Percentiles rank a stretch among this genome's conserved stretches.
phyloP scores from a whole-genome alignment of 1,284 basidiomycete species.

The Heterobasidion occidentale region DNA sequence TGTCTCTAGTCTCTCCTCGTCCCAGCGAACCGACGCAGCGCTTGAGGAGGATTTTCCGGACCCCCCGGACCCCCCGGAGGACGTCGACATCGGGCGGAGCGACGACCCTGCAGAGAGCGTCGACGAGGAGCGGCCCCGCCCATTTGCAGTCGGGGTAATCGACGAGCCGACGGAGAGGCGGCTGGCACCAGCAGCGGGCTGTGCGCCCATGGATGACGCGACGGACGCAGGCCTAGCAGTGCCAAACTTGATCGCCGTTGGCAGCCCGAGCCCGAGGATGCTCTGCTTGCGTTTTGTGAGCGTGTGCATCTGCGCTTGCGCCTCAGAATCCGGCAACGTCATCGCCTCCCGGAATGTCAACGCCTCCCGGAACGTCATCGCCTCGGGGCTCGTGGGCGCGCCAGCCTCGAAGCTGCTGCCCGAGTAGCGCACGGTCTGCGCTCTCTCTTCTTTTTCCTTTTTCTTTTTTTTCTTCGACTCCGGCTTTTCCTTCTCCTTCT shows the following conservation, averaged over 20 bases:
- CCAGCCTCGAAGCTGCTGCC: constrained; percentile 62
- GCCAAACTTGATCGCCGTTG: constrained; percentile 37
- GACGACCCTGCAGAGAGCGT: constrained; percentile 45
- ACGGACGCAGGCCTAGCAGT: constrained; percentile 34
- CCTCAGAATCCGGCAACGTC: constrained; percentile 12
- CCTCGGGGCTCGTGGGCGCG: constrained; percentile 26
- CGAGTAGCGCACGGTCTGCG: constrained; percentile 32
- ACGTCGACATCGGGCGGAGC: constrained; percentile 47
- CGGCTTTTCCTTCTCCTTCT: constrained; percentile 18
- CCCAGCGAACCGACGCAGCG: constrained; percentile 50
- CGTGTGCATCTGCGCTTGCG: background rate
- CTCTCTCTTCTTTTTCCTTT: constrained; percentile 26
- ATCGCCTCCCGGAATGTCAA: constrained; percentile 3
- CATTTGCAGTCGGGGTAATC: constrained; percentile 14
- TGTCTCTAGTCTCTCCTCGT: constrained; percentile 51
- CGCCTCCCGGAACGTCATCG: constrained; percentile 15
- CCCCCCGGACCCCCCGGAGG: constrained; percentile 42
- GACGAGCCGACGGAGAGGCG: constrained; percentile 43
- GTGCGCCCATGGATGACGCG: constrained; percentile 21
- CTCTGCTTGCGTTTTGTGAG: constrained; percentile 32
- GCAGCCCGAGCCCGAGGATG: constrained; percentile 41
- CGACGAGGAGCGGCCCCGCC: constrained; percentile 33
- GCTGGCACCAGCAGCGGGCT: constrained; percentile 13
- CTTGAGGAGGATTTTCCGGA: constrained; percentile 31
- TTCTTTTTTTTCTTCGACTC: constrained; percentile 21